Conservation (phyloP, 2,329 filamentous ascomycete genomes). For the Claviceps sp. region DNA sequence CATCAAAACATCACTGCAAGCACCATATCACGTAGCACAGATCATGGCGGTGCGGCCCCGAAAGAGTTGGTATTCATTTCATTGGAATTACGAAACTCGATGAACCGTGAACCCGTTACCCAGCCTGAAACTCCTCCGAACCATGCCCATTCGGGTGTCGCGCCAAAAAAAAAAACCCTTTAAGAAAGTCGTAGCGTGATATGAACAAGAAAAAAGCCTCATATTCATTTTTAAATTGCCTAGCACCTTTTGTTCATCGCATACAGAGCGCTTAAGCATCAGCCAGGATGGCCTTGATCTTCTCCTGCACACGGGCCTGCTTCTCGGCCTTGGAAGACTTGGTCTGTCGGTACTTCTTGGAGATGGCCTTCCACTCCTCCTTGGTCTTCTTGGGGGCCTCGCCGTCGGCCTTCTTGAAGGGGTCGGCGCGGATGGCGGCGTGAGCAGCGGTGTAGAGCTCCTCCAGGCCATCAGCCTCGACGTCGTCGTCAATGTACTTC, state of each 20-base stretch:
- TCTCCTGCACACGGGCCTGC: constrained; percentile 70
- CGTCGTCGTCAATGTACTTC: constrained; percentile 92
- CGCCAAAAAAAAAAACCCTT: background rate
- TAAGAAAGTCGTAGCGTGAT: background rate
- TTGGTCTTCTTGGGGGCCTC: constrained; percentile 84
- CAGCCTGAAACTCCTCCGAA: constrained; percentile 30
- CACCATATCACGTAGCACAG: background rate
- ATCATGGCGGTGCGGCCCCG: background rate
- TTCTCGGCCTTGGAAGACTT: constrained; percentile 81
- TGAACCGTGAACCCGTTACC: constrained; percentile 18
- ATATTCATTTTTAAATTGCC: background rate
- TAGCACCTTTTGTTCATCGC: background rate
- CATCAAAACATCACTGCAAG: background rate
- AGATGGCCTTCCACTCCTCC: constrained; percentile 93
- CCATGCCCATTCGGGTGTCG: constrained; percentile 13
- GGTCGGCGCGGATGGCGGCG: constrained; percentile 92
- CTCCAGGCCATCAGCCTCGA: constrained; percentile 95
- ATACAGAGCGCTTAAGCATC: constrained; percentile 22
- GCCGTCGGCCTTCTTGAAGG: constrained; percentile 79
- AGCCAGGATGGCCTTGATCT: constrained; percentile 69
- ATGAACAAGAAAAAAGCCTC: background rate
- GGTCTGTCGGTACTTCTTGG: constrained; percentile 67
- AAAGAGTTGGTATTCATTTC: constrained; percentile 23
- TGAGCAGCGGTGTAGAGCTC: constrained; percentile 92
- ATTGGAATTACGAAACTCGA: constrained; percentile 20